Conservation (phyloP, 75 land plant species). For the Isoetes taiwanensis region DNA sequence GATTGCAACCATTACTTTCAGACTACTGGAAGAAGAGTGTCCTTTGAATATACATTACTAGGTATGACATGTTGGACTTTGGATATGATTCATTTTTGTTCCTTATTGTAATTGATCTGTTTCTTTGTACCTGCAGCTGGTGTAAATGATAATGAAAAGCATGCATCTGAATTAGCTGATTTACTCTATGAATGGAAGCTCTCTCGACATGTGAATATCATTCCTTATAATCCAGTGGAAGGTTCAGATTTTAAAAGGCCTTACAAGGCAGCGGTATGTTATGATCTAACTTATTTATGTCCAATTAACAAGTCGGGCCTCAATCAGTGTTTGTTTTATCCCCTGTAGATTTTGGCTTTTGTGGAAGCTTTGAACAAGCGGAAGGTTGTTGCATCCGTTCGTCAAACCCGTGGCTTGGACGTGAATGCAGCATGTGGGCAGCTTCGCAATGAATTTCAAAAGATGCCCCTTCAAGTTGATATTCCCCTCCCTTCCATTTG, state of each 20-base stretch:
- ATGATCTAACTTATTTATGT: no score
- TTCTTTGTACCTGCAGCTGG: slow-evolving; percentile 45
- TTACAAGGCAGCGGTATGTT: slow-evolving; percentile 58
- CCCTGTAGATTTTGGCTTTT: slow-evolving; percentile 55
- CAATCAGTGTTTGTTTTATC: no score
- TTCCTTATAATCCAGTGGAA: slow-evolving; percentile 83
- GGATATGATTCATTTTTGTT: background rate
- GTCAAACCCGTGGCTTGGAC: slow-evolving; percentile 89
- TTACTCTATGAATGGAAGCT: slow-evolving; percentile 67
- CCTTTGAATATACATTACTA: slow-evolving; percentile 94
- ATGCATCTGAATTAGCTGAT: slow-evolving; percentile 75
- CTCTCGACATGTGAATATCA: slow-evolving; percentile 78
- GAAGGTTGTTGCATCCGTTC: slow-evolving; percentile 52
- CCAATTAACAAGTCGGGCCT: no score
- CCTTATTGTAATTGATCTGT: background rate
- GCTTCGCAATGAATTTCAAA: slow-evolving; percentile 75
- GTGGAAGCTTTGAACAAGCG: slow-evolving; percentile 43
- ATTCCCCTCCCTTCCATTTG: no score
- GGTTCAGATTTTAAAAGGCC: slow-evolving; percentile 85
- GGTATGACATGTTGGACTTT: slow-evolving; percentile 29
- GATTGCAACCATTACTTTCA: slow-evolving; percentile 74
- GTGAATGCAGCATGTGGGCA: slow-evolving; percentile 98
- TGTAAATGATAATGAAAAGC: slow-evolving; percentile 64
- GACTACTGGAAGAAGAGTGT: slow-evolving; percentile 64
- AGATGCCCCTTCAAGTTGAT: slow-evolving; percentile 44